phyloP scores from a whole-genome alignment of 805 yeast species.

The Middelhovenomyces tepae region DNA sequence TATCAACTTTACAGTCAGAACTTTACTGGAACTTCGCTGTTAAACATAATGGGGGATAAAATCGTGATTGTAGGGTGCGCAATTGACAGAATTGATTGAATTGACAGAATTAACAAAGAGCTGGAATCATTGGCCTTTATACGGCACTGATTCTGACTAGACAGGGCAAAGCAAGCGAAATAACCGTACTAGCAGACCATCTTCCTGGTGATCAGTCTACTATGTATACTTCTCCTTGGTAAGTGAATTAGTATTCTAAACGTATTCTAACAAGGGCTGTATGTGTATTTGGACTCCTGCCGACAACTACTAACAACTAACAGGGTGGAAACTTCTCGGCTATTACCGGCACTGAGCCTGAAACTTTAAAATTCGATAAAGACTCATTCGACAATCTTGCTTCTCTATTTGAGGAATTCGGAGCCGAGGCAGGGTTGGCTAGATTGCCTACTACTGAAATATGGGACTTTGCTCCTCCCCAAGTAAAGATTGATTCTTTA shows the following conservation, averaged over 20 bases:
- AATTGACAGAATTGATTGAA: not conserved
- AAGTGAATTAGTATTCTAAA: too few species aligned
- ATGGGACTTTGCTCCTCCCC: slow-evolving; percentile 45
- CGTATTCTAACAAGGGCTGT: not conserved
- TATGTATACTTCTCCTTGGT: slow-evolving; percentile 74
- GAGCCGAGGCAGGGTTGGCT: slow-evolving; percentile 49
- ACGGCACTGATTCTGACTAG: slow-evolving; percentile 45
- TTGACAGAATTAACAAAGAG: slow-evolving; percentile 27
- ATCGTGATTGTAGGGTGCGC: slow-evolving; percentile 18
- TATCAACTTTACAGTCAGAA: too few species aligned
- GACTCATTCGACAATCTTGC: slow-evolving; percentile 45
- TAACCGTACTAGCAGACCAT: slow-evolving; percentile 54
- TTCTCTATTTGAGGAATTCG: slow-evolving; percentile 37
- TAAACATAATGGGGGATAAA: slow-evolving; percentile 15
- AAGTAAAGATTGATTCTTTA: slow-evolving; percentile 39
- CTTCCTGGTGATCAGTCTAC: slow-evolving; percentile 74
- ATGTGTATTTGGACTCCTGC: too few species aligned
- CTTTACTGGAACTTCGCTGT: too few species aligned
- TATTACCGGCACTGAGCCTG: slow-evolving; percentile 50
- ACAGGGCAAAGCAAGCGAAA: slow-evolving; percentile 30
- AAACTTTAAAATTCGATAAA: slow-evolving; percentile 44
- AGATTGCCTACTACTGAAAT: slow-evolving; percentile 47
- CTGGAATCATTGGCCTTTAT: slow-evolving; percentile 62
- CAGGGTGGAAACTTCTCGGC: slow-evolving; percentile 51
- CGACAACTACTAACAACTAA: not conserved